Conservation (phyloP, 495 filamentous ascomycete species). For the Apodospora peruviana region DNA sequence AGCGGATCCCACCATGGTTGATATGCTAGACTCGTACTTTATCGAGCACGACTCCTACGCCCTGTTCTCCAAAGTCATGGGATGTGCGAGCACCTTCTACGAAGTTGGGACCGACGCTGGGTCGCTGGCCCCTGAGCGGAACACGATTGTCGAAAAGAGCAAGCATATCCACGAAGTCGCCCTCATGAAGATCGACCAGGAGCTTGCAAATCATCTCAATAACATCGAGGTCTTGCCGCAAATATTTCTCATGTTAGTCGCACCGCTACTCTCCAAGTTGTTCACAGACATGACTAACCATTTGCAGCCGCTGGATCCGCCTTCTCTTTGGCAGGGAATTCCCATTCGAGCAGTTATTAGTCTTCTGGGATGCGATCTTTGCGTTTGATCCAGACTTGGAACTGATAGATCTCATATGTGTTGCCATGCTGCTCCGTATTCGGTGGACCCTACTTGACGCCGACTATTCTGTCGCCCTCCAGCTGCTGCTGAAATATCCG, state of each 20-base stretch:
- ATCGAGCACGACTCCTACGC: conserved; percentile 90
- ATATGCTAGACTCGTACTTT: conserved; percentile 62
- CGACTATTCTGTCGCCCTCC: conserved; percentile 79
- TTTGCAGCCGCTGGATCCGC: conserved; percentile 81
- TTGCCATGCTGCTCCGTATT: conserved; percentile 89
- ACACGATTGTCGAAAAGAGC: conserved; percentile 79
- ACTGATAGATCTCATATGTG: conserved; percentile 80
- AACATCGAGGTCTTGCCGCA: conserved; percentile 90
- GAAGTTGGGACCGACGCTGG: conserved; percentile 49
- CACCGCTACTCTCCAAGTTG: too few species aligned
- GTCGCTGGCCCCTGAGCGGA: conserved; percentile 28
- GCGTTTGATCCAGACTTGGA: conserved; percentile 79
- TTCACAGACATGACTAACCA: conserved; percentile 7
- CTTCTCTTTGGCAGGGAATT: conserved; percentile 93
- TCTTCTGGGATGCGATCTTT: conserved; percentile 88
- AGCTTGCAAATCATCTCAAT: conserved; percentile 75
- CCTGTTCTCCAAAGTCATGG: conserved; percentile 82
- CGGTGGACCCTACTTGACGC: conserved; percentile 84
- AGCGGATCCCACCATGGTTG: conserved; percentile 46
- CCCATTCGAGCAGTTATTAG: conserved; percentile 73
- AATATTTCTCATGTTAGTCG: conserved; percentile 85
- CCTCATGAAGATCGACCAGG: conserved; percentile 70
- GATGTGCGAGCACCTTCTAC: conserved; percentile 80
- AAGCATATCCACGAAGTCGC: conserved; percentile 78
- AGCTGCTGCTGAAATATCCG: conserved; percentile 77